Conservation (phyloP, 2,329 filamentous ascomycete genomes). For the Talaromyces sp. region DNA sequence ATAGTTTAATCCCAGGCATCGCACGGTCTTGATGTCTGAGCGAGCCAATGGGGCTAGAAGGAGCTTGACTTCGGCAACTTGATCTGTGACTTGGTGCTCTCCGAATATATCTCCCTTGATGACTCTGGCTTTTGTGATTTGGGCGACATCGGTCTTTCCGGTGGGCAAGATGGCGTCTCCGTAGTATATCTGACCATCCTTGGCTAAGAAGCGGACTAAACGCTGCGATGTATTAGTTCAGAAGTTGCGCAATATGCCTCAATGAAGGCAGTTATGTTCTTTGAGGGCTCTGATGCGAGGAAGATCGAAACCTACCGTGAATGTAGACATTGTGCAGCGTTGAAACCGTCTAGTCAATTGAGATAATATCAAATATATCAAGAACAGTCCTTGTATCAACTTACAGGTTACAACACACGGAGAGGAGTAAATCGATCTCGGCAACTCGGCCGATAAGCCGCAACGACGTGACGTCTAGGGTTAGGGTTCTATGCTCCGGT, state of each 20-base stretch:
- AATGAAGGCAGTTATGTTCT: neutral
- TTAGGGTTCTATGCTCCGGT: neutral
- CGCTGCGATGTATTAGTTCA: conserved; percentile 46
- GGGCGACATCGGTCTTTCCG: conserved; percentile 56
- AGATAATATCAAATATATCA: neutral
- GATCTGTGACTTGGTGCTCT: conserved; percentile 58
- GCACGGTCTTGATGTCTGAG: conserved; percentile 60
- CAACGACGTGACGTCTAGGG: neutral
- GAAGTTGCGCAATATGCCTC: neutral
- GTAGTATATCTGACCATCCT: conserved; percentile 64
- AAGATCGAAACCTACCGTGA: conserved; percentile 1
- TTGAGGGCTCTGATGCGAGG: neutral
- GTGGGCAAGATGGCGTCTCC: conserved; percentile 66
- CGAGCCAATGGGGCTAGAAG: conserved; percentile 61
- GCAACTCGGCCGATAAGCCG: conserved; percentile 8
- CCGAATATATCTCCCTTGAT: conserved; percentile 64
- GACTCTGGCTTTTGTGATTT: conserved; percentile 57
- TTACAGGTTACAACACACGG: too few species aligned
- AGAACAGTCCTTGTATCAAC: neutral
- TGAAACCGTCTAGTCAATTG: neutral
- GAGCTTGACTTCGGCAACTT: conserved; percentile 47
- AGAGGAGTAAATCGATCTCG: neutral
- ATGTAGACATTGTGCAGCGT: conserved; percentile 9
- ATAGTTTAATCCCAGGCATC: conserved; percentile 68
- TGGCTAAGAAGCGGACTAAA: conserved; percentile 67